Conservation (phyloP, 352 stramenopile species). For the Phytophthora megakarya region DNA sequence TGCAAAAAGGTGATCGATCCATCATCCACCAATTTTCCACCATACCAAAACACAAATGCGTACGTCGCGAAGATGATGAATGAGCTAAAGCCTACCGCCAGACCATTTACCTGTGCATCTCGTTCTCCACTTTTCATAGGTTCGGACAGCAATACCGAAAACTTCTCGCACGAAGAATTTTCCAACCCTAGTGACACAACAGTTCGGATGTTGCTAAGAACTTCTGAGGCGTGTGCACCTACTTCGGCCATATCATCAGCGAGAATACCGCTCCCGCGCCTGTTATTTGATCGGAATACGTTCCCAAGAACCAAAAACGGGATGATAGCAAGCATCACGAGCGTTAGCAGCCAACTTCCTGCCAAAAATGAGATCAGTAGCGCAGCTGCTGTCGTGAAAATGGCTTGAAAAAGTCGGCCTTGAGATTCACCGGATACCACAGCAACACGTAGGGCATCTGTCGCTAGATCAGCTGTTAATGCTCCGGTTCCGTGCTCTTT, state of each 20-base stretch:
- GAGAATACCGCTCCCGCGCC: background rate
- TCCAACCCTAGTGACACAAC: conserved; percentile 41
- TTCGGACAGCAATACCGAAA: conserved; percentile 12
- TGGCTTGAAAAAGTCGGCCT: conserved; percentile 48
- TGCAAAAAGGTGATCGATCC: conserved; percentile 47
- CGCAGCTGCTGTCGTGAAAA: conserved; percentile 48
- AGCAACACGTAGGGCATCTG: conserved; percentile 51
- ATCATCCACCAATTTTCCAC: conserved; percentile 44
- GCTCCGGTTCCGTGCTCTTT: conserved; percentile 60
- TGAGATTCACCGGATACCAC: conserved; percentile 50
- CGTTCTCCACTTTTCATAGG: conserved; percentile 24
- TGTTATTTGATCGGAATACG: conserved; percentile 31
- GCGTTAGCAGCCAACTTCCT: conserved; percentile 58
- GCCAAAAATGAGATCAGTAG: conserved; percentile 55
- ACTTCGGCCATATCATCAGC: conserved; percentile 39
- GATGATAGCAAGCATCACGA: conserved; percentile 63
- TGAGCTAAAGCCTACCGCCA: conserved; percentile 72
- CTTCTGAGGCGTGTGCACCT: conserved; percentile 48
- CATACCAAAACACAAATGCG: conserved; percentile 64
- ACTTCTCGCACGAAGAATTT: conserved; percentile 17
- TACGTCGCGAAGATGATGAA: conserved; percentile 48
- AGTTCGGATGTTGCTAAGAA: conserved; percentile 51
- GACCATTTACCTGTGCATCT: conserved; percentile 40
- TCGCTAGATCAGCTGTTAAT: conserved; percentile 65
- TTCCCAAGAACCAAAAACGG: conserved; percentile 60